phyloP scores from a whole-genome alignment of 225 moss, liverwort and hornwort species.

The Climacium dendroides region DNA sequence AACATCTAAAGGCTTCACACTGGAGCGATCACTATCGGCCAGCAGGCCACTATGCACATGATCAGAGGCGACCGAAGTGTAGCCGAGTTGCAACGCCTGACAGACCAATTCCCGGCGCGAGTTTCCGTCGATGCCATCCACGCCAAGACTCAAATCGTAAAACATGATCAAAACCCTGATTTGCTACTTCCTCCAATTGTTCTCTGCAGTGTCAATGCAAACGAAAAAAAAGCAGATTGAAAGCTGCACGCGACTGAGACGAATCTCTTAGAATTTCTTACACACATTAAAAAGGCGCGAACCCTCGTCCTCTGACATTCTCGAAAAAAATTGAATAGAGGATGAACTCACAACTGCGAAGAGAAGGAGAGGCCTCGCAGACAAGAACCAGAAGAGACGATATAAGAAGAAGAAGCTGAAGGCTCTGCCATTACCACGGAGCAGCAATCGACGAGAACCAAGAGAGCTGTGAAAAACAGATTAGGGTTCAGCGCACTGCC shows the following conservation, averaged over 20 bases:
- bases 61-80: slow-evolving; percentile 60
- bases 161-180: slow-evolving; percentile 27
- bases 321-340: not conserved
- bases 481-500: not conserved
- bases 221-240: not conserved
- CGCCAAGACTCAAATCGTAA: slow-evolving; percentile 56
- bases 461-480: not conserved
- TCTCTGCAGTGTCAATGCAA: not conserved
- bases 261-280: not conserved
- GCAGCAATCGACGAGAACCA: not conserved
- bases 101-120: slow-evolving; percentile 64
- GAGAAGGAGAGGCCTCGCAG: not conserved
- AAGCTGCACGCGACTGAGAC: not conserved
- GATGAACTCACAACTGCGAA: not conserved
- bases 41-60: slow-evolving; percentile 49
- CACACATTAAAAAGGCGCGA: not conserved
- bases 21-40: slow-evolving; percentile 59
- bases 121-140: slow-evolving; percentile 43
- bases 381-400: not conserved
- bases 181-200: not conserved
- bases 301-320: not conserved
- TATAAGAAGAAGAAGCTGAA: not conserved
- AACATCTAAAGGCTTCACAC: slow-evolving; percentile 49
- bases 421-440: not conserved
- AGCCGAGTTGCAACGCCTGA: slow-evolving; percentile 77